Percentiles rank a stretch among this genome's conserved stretches.
Conservation (phyloP, 139 green algal genomes). For the Chlorella sp. region DNA sequence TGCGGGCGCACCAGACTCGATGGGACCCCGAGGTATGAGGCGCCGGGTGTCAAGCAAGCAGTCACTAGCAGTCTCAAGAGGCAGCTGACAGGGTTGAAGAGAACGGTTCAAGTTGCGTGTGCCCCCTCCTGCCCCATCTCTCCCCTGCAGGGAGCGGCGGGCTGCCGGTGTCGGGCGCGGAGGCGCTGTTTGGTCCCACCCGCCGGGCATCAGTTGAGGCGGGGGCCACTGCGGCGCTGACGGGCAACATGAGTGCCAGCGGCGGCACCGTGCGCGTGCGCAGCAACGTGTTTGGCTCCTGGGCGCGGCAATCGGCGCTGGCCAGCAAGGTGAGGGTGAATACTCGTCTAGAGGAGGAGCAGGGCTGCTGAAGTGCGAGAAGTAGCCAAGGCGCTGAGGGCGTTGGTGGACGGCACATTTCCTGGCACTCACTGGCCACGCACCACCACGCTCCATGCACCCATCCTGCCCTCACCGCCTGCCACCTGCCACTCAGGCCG, state of each 20-base stretch:
- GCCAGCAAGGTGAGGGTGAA: slow-evolving; percentile 9
- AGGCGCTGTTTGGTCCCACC: neutral
- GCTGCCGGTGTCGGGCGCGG: slow-evolving; percentile 15
- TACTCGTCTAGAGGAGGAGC: too few species aligned
- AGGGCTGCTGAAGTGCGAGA: too few species aligned
- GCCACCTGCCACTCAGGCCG: slow-evolving; percentile 20
- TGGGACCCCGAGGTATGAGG: too few species aligned
- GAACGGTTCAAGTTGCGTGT: neutral
- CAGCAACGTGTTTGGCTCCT: neutral
- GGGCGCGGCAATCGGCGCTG: slow-evolving; percentile 8
- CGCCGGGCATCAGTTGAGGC: neutral
- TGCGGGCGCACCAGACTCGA: neutral
- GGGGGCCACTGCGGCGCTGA: neutral
- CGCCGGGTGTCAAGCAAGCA: too few species aligned
- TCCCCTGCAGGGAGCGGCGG: neutral
- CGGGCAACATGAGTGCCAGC: neutral
- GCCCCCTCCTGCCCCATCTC: neutral
- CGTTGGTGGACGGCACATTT: too few species aligned
- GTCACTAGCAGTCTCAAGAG: too few species aligned
- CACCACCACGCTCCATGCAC: too few species aligned
- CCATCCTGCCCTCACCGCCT: neutral
- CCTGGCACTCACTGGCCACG: too few species aligned
- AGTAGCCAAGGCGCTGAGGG: too few species aligned
- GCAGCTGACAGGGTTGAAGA: too few species aligned
- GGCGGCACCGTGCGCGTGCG: slow-evolving; percentile 29